Conservation (phyloP, 2,329 filamentous ascomycete species). For the Zymoseptoria crescenta region DNA sequence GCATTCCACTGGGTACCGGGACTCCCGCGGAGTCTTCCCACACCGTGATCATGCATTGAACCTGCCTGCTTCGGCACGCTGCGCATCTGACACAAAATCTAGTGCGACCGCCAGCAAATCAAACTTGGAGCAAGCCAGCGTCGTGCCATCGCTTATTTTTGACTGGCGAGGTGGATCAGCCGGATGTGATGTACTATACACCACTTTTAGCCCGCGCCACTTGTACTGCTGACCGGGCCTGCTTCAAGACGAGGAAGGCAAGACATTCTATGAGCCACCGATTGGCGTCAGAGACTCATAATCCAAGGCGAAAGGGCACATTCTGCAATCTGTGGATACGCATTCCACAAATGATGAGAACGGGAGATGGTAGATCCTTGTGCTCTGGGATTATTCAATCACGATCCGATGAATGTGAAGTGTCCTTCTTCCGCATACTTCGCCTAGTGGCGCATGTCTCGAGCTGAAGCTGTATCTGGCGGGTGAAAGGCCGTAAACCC, state of each 20-base stretch:
- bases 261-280: neutral
- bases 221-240: neutral
- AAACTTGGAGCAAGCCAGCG: conserved; percentile 5
- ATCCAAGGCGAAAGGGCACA: too few species aligned
- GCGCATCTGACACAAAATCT: conserved; percentile 17
- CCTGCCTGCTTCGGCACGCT: conserved; percentile 14
- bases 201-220: too few species aligned
- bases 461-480: neutral
- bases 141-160: conserved; percentile 6
- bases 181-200: neutral
- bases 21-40: neutral
- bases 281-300: too few species aligned
- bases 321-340: neutral
- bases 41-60: neutral
- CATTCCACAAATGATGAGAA: neutral
- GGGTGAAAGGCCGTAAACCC: neutral
- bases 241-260: neutral
- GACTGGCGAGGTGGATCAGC: conserved; percentile 3
- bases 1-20: neutral
- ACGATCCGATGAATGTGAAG: neutral
- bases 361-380: too few species aligned
- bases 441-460: neutral
- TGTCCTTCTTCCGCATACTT: neutral
- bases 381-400: too few species aligned
- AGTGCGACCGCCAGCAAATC: conserved; percentile 14